These are phyloP conservation scores for Diplodia intermedia DNA, from an alignment of 2,329 filamentous ascomycete species.

Conservation along the genomic window DNA sequence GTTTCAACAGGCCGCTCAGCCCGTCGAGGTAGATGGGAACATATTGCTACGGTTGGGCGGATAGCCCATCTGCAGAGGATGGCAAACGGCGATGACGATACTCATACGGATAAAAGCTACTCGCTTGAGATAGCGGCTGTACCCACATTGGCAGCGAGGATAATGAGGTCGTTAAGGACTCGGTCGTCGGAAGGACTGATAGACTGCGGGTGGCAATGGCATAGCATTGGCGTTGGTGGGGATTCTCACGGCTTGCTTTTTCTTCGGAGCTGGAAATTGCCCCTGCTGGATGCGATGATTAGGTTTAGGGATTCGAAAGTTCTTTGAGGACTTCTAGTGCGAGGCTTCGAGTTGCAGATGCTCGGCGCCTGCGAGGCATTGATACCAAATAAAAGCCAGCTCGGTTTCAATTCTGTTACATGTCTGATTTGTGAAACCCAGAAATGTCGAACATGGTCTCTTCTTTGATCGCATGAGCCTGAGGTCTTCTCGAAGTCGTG, in stretches of 20 bases:
- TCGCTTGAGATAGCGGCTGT: too few relatives aligned
- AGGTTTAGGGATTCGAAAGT: too few relatives aligned
- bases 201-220: not conserved
- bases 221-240: slow-evolving; percentile 30
- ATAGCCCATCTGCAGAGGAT: too few relatives aligned
- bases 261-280: not conserved
- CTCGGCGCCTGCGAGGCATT: not conserved
- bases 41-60: too few relatives aligned
- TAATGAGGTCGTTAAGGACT: too few relatives aligned
- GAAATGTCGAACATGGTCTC: not conserved
- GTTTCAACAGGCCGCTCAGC: slow-evolving; percentile 80
- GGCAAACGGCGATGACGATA: too few relatives aligned
- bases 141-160: too few relatives aligned
- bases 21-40: slow-evolving; percentile 35
- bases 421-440: not conserved
- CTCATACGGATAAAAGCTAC: too few relatives aligned
- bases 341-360: not conserved
- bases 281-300: slow-evolving; percentile 1
- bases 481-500: not conserved
- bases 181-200: too few relatives aligned
- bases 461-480: not conserved
- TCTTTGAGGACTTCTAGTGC: not conserved
- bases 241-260: not conserved
- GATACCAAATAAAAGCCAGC: slow-evolving; percentile 16
- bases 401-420: not conserved